Percentiles rank a stretch among this genome's conserved stretches.
phyloP scores from a whole-genome alignment of 2,329 filamentous ascomycete genomes.

The Stagonosporopsis cucurbitacearum region DNA sequence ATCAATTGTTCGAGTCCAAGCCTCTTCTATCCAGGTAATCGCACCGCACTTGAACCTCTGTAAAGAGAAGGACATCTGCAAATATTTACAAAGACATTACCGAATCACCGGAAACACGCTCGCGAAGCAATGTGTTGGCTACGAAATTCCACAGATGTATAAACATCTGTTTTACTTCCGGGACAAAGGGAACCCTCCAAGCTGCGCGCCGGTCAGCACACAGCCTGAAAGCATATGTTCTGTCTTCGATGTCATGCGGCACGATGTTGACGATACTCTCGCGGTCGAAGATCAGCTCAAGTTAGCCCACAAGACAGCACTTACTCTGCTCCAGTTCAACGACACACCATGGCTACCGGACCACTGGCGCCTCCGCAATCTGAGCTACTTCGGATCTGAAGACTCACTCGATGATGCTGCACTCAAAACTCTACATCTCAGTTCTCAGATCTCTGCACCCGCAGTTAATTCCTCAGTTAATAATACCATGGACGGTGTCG shows the following conservation, averaged over 20 bases:
- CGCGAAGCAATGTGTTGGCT: conserved; percentile 27
- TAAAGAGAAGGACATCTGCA: conserved; percentile 33
- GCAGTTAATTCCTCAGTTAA: neutral
- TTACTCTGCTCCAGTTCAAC: conserved; percentile 29
- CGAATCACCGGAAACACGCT: neutral
- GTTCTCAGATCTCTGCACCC: conserved; percentile 19
- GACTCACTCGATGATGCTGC: conserved; percentile 13
- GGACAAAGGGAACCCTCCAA: conserved; percentile 1
- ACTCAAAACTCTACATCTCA: conserved; percentile 30
- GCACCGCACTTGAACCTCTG: conserved; percentile 25
- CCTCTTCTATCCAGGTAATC: neutral
- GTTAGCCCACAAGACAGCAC: conserved; percentile 26
- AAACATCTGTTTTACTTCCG: conserved; percentile 31
- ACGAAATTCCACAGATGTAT: conserved; percentile 29
- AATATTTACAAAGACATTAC: conserved; percentile 27
- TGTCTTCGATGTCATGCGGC: conserved; percentile 20
- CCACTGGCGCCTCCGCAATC: conserved; percentile 25
- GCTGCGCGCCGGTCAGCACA: no score
- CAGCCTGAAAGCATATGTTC: conserved; percentile 2
- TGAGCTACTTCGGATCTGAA: conserved; percentile 24
- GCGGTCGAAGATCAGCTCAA: conserved; percentile 23
- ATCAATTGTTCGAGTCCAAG: neutral
- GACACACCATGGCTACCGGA: conserved; percentile 31
- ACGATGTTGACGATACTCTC: conserved; percentile 18
- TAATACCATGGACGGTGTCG: conserved; percentile 24